phyloP scores from a whole-genome alignment of 2,329 filamentous ascomycete genomes.

The Cercospora brassicicola region DNA sequence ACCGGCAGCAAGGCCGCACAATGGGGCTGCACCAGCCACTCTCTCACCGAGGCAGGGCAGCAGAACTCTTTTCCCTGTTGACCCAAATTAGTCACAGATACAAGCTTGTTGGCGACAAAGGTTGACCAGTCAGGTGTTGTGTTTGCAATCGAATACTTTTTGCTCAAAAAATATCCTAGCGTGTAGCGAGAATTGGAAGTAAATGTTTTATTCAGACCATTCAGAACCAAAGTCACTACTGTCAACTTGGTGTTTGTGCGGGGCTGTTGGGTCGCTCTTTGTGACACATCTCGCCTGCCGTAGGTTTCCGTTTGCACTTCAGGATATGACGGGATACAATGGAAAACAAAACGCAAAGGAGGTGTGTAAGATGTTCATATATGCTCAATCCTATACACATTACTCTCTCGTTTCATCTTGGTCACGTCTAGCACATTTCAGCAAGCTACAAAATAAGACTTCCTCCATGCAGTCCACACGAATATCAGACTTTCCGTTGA shows the following conservation, averaged over 20 bases:
- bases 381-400: neutral
- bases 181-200: conserved; percentile 4
- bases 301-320: neutral
- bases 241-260: neutral
- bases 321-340: neutral
- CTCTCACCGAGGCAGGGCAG: neutral
- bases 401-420: neutral
- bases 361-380: neutral
- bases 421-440: neutral
- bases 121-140: neutral
- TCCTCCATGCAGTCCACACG: neutral
- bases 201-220: neutral
- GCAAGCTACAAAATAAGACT: neutral
- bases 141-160: neutral
- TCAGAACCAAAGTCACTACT: neutral
- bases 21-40: neutral
- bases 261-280: neutral
- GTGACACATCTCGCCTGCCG: neutral
- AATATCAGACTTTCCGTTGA: neutral
- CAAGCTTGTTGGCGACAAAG: neutral
- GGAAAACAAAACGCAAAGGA: neutral
- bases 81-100: neutral
- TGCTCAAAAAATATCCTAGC: conserved; percentile 5
- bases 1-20: neutral
- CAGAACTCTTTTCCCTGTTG: neutral